Evolutionary conservation across 805 yeast species (phyloP).

Genomic region (Zygoascus tannicola): DNA sequence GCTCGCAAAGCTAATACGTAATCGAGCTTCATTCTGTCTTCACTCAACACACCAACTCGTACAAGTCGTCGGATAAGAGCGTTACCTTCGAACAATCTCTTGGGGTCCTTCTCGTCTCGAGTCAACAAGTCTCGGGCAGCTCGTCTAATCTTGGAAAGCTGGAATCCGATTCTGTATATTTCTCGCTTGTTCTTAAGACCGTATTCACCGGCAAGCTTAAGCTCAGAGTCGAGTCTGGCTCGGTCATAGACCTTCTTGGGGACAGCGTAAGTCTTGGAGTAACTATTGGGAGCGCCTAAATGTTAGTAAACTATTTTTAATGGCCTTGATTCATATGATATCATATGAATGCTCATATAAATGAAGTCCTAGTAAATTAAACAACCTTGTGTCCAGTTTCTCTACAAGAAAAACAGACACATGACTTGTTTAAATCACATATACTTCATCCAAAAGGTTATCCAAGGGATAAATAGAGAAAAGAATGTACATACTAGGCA

Average conservation of each 20-base stretch:
- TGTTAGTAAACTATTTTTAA: not conserved
- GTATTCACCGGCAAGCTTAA: constrained; percentile 97
- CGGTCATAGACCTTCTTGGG: constrained; percentile 99
- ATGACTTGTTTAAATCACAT: not conserved
- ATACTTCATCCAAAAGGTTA: not conserved
- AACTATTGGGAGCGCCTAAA: constrained; percentile 95
- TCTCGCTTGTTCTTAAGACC: constrained; percentile 99
- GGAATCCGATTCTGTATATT: constrained; percentile 99
- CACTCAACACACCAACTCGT: constrained; percentile 96
- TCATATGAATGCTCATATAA: constrained; percentile 1
- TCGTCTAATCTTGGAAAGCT: constrained; percentile 98
- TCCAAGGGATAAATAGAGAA: not conserved
- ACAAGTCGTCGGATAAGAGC: constrained; percentile 99
- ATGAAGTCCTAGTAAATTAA: not conserved
- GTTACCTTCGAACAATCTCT: constrained; percentile 99
- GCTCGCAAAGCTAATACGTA: constrained; percentile 95
- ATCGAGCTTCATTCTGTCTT: constrained; percentile 99
- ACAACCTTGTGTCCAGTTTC: not conserved
- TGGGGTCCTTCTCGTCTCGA: constrained; percentile 99
- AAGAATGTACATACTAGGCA: constrained; percentile 1
- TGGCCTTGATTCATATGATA: constrained; percentile 4
- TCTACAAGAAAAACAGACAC: too few species aligned
- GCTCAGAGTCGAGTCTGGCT: constrained; percentile 98
- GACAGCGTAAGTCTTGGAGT: constrained; percentile 98
- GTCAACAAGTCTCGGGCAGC: constrained; percentile 99